These are phyloP conservation scores for Luzula sylvatica DNA, from an alignment of 176 grass and related monocot genomes.

Conservation along the genomic window DNA sequence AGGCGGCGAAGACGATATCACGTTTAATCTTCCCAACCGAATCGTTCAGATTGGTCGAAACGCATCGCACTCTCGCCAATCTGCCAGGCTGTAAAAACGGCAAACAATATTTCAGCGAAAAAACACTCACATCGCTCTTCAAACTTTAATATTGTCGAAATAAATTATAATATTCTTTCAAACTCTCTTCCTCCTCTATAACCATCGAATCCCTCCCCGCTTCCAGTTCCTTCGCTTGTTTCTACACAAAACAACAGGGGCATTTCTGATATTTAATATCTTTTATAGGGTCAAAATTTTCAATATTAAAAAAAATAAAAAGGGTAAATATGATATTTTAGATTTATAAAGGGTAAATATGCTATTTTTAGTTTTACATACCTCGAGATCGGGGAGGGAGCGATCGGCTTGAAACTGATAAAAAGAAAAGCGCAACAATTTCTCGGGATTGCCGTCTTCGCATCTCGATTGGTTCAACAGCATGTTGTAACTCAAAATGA, in stretches of 20 bases:
- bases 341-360: too few species aligned
- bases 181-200: constrained; percentile 87
- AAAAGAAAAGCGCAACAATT: constrained; percentile 83
- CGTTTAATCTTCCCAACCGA: constrained; percentile 60
- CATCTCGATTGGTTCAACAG: constrained; percentile 78
- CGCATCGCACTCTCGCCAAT: constrained; percentile 78
- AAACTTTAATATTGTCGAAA: constrained; percentile 64
- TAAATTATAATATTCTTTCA: constrained; percentile 81
- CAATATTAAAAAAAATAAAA: too few species aligned
- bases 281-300: too few species aligned
- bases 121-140: constrained; percentile 66
- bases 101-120: too few species aligned
- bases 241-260: constrained; percentile 48
- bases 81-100: constrained; percentile 82
- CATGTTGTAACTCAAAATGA: too few species aligned
- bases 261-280: too few species aligned
- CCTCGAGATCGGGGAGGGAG: too few species aligned
- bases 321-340: too few species aligned
- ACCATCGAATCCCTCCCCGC: constrained; percentile 69
- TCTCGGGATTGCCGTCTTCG: constrained; percentile 93
- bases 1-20: constrained; percentile 57
- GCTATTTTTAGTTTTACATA: too few species aligned
- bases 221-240: constrained; percentile 79
- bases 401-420: too few species aligned
- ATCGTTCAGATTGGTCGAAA: constrained; percentile 57